phyloP scores from a whole-genome alignment of 768 basidiomycete species.

The Rhizopogon salebrosus region DNA sequence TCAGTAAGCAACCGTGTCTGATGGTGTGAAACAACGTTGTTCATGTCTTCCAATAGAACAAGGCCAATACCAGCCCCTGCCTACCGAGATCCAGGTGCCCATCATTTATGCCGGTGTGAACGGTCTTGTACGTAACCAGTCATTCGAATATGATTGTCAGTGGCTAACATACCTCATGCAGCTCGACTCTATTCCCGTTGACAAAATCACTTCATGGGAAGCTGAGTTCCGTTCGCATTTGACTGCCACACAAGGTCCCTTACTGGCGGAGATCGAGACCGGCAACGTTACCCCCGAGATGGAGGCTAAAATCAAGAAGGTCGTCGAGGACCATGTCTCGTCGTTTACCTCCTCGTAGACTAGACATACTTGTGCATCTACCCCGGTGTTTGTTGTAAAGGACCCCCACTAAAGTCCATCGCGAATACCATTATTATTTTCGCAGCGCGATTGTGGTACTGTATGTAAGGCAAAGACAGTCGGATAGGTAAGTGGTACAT shows the following conservation, averaged over 20 bases:
- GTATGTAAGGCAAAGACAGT: not conserved
- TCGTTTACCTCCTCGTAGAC: constrained; percentile 53
- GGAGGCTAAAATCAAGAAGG: constrained; percentile 93
- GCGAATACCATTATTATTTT: constrained; percentile 24
- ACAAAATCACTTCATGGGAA: constrained; percentile 92
- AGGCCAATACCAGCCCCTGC: constrained; percentile 94
- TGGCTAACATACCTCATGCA: constrained; percentile 16
- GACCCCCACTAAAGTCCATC: constrained; percentile 7
- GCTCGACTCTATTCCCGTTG: constrained; percentile 94
- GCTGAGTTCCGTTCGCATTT: constrained; percentile 88
- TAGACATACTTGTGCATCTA: constrained; percentile 2
- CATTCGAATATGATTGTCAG: too few species aligned
- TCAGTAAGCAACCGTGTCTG: constrained; percentile 49
- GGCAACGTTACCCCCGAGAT: constrained; percentile 86
- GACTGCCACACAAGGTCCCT: constrained; percentile 59
- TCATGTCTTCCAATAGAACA: constrained; percentile 57
- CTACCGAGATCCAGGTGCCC: constrained; percentile 96
- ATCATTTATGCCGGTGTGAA: constrained; percentile 99
- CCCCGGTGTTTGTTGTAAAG: not conserved
- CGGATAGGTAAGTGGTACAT: constrained; percentile 3
- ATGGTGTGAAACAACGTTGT: constrained; percentile 12
- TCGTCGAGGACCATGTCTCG: constrained; percentile 83
- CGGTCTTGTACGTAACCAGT: constrained; percentile 69
- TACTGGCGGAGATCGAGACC: constrained; percentile 80
- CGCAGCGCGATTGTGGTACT: constrained; percentile 13